A percentile compares a stretch with the other conserved stretches of the same genome.
Conservation (phyloP, 306 rosid species). For the Acacia acuminata region DNA sequence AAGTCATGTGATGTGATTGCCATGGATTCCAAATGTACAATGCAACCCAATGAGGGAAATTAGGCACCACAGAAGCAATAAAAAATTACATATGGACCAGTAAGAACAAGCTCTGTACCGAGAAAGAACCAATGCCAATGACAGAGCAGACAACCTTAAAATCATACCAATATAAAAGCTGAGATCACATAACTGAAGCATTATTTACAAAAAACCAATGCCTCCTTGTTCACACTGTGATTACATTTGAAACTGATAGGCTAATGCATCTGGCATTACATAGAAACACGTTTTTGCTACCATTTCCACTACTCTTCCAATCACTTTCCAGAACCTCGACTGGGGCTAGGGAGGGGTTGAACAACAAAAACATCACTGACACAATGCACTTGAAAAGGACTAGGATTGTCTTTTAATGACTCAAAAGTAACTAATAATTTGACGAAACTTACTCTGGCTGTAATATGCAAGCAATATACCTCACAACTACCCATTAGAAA, state of each 20-base stretch:
- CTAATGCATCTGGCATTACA: neutral
- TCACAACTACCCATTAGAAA: neutral
- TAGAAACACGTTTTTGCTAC: conserved; percentile 11
- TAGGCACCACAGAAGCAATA: neutral
- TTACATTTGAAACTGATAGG: neutral
- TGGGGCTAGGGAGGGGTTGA: neutral
- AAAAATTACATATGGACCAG: neutral
- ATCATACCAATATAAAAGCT: neutral
- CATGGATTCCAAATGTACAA: neutral
- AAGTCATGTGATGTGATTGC: neutral
- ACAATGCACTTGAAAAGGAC: neutral
- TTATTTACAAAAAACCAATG: neutral
- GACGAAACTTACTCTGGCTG: neutral
- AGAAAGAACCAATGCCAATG: conserved; percentile 9
- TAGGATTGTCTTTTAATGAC: neutral
- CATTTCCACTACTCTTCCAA: conserved; percentile 13
- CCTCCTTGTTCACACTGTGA: neutral
- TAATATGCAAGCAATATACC: conserved; percentile 10
- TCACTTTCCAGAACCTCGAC: neutral
- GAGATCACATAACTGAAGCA: conserved; percentile 26
- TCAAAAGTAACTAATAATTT: conserved; percentile 10
- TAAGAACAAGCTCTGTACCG: neutral
- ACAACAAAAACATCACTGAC: neutral
- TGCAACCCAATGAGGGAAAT: conserved; percentile 6
- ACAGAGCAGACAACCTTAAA: conserved; percentile 2